phyloP scores from a whole-genome alignment of 192 early-diverging fungal species.

The Podila minutissima region DNA sequence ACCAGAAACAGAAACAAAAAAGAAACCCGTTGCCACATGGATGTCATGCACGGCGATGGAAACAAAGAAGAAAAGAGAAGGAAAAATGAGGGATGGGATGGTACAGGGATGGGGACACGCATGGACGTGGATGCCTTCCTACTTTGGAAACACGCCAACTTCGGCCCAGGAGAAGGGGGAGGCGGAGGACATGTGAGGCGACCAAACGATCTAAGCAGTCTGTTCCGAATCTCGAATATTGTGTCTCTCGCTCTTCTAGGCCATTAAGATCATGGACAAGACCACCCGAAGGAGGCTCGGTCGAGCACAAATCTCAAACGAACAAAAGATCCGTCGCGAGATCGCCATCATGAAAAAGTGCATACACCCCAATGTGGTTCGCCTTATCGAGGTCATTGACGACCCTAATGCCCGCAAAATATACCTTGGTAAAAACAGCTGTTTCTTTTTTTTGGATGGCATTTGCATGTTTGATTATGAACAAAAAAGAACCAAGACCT shows the following conservation, averaged over 20 bases:
- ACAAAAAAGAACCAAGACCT: neutral
- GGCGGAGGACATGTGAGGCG: neutral
- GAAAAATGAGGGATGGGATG: neutral
- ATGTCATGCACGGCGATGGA: neutral
- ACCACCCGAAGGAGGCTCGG: conserved; percentile 52
- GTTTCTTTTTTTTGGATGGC: neutral
- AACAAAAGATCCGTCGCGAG: conserved; percentile 93
- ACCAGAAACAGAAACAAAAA: neutral
- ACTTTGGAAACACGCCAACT: no score
- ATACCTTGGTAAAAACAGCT: conserved; percentile 75
- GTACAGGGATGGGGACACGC: neutral
- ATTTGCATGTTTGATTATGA: neutral
- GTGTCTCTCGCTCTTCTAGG: conserved; percentile 18
- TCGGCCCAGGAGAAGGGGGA: neutral
- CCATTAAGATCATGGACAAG: conserved; percentile 58
- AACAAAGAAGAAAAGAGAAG: neutral
- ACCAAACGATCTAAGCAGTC: neutral
- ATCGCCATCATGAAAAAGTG: conserved; percentile 98
- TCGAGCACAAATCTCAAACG: conserved; percentile 51
- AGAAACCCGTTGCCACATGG: neutral
- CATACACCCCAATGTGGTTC: conserved; percentile 91
- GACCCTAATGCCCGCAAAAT: conserved; percentile 91
- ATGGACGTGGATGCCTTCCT: neutral
- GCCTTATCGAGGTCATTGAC: conserved; percentile 93
- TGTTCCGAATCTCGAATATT: neutral